phyloP scores from a whole-genome alignment of 768 basidiomycete species.

The Suillus cothurnatus region DNA sequence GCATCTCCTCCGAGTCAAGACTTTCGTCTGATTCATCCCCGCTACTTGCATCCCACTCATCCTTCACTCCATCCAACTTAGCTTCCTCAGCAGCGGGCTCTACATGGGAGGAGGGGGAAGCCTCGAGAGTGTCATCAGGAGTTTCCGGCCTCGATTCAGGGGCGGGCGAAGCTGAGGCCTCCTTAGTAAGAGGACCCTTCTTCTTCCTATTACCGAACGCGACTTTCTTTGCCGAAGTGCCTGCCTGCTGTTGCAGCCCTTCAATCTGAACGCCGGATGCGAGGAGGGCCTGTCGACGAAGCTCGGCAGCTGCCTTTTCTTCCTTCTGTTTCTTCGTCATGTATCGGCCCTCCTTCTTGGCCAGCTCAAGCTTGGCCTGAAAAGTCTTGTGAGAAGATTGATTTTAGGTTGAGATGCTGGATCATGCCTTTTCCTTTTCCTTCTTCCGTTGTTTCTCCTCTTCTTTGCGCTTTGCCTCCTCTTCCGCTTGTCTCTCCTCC shows the following conservation, averaged over 20 bases:
- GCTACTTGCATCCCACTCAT: conserved; percentile 56
- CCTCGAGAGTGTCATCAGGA: conserved; percentile 26
- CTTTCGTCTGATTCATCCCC: conserved; percentile 49
- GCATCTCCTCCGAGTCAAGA: conserved; percentile 31
- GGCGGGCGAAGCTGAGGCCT: conserved; percentile 45
- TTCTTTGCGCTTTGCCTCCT: conserved; percentile 76
- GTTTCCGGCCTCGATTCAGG: conserved; percentile 57
- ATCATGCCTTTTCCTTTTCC: conserved; percentile 81
- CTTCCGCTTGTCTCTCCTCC: conserved; percentile 77
- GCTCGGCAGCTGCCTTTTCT: conserved; percentile 87
- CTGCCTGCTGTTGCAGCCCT: conserved; percentile 69
- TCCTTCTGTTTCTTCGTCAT: conserved; percentile 98
- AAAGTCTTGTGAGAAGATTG: conserved; percentile 5
- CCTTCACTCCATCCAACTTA: conserved; percentile 39
- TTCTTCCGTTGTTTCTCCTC: conserved; percentile 84
- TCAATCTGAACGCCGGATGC: conserved; percentile 90
- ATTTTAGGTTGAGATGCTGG: conserved; percentile 4
- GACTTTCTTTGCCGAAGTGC: conserved; percentile 64
- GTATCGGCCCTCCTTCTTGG: conserved; percentile 91
- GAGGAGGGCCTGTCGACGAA: conserved; percentile 87
- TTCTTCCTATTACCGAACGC: conserved; percentile 86
- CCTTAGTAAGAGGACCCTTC: conserved; percentile 56
- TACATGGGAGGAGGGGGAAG: conserved; percentile 33
- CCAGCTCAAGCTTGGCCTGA: conserved; percentile 84
- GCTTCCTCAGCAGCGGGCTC: conserved; percentile 37